phyloP scores from a whole-genome alignment of 495 filamentous ascomycete species.

The Penicillium parvum region DNA sequence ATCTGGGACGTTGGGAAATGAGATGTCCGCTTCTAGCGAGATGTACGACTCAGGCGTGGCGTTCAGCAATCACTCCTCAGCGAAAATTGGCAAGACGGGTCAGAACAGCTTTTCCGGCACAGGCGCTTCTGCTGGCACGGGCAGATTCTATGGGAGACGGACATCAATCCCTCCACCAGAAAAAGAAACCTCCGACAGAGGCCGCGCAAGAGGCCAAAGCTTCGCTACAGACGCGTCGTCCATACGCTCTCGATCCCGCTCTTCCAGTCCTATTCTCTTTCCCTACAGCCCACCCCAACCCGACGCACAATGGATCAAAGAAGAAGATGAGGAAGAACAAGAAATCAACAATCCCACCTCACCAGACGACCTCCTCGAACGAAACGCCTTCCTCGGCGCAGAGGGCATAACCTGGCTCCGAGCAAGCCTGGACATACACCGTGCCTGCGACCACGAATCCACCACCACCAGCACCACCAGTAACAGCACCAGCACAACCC shows the following conservation, averaged over 20 bases:
- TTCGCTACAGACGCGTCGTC: conserved; percentile 7
- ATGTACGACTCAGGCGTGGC: conserved; percentile 9
- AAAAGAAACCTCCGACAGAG: neutral
- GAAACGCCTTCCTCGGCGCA: conserved; percentile 7
- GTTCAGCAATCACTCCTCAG: conserved; percentile 6
- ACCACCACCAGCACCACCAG: too few relatives aligned
- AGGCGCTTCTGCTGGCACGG: neutral
- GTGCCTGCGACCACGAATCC: neutral
- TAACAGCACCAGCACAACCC: neutral
- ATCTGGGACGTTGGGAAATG: neutral
- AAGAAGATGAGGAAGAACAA: too few relatives aligned
- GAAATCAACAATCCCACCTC: neutral
- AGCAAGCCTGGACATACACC: conserved; percentile 10
- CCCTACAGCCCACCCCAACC: conserved; percentile 22
- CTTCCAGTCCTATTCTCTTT: conserved; percentile 13
- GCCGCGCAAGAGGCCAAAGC: conserved; percentile 12
- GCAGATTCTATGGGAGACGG: conserved; percentile 19
- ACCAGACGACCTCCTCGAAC: neutral
- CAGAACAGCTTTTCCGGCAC: conserved; percentile 5
- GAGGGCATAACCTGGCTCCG: conserved; percentile 15
- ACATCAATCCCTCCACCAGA: conserved; percentile 6
- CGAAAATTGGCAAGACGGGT: neutral
- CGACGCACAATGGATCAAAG: conserved; percentile 4
- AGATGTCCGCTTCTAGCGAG: neutral
- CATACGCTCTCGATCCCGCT: conserved; percentile 10